Evolutionary conservation across 192 early-diverging fungal genomes (phyloP).

Genomic region (Gaertneriomyces sp.): DNA sequence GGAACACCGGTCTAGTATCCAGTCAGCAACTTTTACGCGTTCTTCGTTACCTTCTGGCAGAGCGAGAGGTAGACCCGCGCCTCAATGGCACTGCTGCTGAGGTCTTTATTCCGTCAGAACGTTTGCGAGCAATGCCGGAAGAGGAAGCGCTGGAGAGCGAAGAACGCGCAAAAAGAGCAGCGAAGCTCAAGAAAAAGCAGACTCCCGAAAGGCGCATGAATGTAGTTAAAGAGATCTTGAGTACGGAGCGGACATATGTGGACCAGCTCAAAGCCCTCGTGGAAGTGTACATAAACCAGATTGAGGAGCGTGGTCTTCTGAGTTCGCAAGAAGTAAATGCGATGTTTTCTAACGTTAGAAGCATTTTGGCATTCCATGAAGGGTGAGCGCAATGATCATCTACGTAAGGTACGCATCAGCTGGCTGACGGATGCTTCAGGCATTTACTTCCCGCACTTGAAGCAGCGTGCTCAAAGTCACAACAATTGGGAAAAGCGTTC

Average conservation of each 20-base stretch:
- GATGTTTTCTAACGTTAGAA: conserved; percentile 79
- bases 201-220: conserved; percentile 52
- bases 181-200: conserved; percentile 29
- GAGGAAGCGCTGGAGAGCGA: background rate
- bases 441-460: conserved; percentile 30
- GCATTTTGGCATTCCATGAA: conserved; percentile 67
- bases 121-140: background rate
- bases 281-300: conserved; percentile 51
- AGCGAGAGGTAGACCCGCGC: conserved; percentile 24
- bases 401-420: background rate
- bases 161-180: conserved; percentile 6
- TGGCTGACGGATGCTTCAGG: conserved; percentile 6
- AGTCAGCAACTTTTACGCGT: background rate
- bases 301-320: conserved; percentile 30
- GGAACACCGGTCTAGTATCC: too few species aligned
- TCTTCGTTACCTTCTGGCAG: conserved; percentile 21
- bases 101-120: conserved; percentile 1
- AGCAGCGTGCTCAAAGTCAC: conserved; percentile 13
- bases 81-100: conserved; percentile 16
- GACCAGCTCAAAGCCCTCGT: conserved; percentile 71
- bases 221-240: conserved; percentile 75
- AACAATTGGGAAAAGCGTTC: conserved; percentile 75
- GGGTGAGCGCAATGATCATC: conserved; percentile 33
- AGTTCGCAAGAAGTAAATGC: conserved; percentile 14
- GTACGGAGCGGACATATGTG: conserved; percentile 86